These are phyloP conservation scores for Atkinsonella hypoxylon DNA, from an alignment of 2,329 filamentous ascomycete species.

Conservation along the genomic window DNA sequence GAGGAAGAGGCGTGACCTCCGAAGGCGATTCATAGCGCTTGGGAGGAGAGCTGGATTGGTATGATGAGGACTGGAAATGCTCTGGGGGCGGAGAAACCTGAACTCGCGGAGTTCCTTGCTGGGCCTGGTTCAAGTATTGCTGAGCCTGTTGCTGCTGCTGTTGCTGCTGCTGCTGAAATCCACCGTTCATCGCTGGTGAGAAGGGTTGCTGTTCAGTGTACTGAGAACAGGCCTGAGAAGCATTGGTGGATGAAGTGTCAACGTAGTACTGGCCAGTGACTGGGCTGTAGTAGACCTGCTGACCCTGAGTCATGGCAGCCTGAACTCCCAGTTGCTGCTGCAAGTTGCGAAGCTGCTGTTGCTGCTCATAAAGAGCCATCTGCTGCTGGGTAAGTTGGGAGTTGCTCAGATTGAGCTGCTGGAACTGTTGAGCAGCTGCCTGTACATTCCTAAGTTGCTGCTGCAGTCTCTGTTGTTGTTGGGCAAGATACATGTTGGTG, in stretches of 20 bases:
- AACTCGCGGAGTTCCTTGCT: constrained; percentile 54
- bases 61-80: constrained; percentile 33
- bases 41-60: constrained; percentile 54
- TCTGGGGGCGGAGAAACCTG: constrained; percentile 73
- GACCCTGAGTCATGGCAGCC: constrained; percentile 42
- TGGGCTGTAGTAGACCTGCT: constrained; percentile 77
- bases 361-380: constrained; percentile 33
- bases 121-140: constrained; percentile 29
- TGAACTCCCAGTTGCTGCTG: constrained; percentile 27
- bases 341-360: constrained; percentile 28
- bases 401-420: constrained; percentile 57
- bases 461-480: constrained; percentile 90
- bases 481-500: constrained; percentile 83
- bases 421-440: constrained; percentile 70
- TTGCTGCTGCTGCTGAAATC: constrained; percentile 20
- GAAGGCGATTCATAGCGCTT: constrained; percentile 58
- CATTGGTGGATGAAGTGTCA: constrained; percentile 46
- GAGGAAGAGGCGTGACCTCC: constrained; percentile 60
- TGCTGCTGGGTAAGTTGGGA: constrained; percentile 35
- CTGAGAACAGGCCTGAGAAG: constrained; percentile 26
- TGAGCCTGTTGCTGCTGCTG: constrained; percentile 29
- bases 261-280: constrained; percentile 77
- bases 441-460: constrained; percentile 83
- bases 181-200: constrained; percentile 19
- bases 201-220: constrained; percentile 35